Evolutionary conservation across 768 basidiomycete genomes (phyloP), one percentile per base, ranked within the genome.

Genomic region (Leucocoprinus leucothites): DNA sequence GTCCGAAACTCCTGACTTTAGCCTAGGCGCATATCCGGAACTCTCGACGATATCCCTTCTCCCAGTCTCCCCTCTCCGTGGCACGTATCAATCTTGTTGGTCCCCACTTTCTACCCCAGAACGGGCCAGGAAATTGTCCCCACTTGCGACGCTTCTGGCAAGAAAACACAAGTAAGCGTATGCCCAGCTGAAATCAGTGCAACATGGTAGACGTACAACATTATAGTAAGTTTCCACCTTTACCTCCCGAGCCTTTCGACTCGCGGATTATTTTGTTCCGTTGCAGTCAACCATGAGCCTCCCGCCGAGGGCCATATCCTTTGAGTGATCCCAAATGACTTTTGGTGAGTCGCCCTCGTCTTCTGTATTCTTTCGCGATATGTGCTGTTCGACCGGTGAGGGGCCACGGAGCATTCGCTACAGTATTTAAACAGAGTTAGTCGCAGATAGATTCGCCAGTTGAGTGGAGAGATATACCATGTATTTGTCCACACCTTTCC

Each of bases 241-340:
- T n/a, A n/a, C n/a, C n/a, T 26, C 88, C 85, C 13, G 97, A 74
- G 4, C 86, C 84, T 58, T 82, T 84, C 9, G 94, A 88, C 60
- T 97, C 94, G 56, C 78, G 81, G 64, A 98, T 77, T 67, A 92
- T 76, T 64, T 84, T 84, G 52, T 81, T 77, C 58, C 96, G 79
- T 65, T 90, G 85, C 43, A 76, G 57, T 96, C 95, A 63, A 91
- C 94, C 91, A 99, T 89, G 26, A 97, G 74, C 48, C 91, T 75
- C 13, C 96, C 95, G 1, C 86, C 86, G 3, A 96, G 63, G 2
- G 80, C 81, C 94, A 99, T 96, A 68, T 96, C 93, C 24, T 94
- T 78, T 34, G 84, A 75, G 63, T 91, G 93, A 62, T 99, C 96
- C 96, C 96, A 98, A 24, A 98, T 91, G 0, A 65, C 86, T 26